These are phyloP conservation scores for Guadua angustifolia DNA, from an alignment of 176 grass and related monocot genomes.

Conservation along the genomic window DNA sequence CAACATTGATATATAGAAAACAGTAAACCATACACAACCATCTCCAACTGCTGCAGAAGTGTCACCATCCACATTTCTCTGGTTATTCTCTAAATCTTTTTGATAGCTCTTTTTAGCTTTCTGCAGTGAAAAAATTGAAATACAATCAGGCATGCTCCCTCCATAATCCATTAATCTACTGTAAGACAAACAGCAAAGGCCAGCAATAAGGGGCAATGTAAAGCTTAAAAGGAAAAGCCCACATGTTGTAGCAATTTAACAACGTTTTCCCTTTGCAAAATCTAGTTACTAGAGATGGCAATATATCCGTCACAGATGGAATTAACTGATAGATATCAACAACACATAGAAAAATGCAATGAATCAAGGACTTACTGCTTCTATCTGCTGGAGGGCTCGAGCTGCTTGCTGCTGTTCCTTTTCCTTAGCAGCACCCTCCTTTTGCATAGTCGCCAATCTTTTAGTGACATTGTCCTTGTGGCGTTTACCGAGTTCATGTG, in stretches of 20 bases:
- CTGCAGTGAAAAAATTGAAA: slow-evolving; percentile 44
- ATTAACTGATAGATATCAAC: background rate
- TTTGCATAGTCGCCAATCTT: slow-evolving; percentile 76
- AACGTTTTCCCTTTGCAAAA: background rate
- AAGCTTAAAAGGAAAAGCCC: background rate
- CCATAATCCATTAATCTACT: background rate
- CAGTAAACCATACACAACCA: slow-evolving; percentile 58
- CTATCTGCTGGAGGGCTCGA: slow-evolving; percentile 82
- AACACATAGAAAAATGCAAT: background rate
- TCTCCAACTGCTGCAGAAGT: slow-evolving; percentile 61
- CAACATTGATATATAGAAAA: slow-evolving; percentile 21
- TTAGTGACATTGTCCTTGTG: slow-evolving; percentile 94
- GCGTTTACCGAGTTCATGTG: slow-evolving; percentile 91
- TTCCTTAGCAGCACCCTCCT: slow-evolving; percentile 77
- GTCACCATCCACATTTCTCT: slow-evolving; percentile 55
- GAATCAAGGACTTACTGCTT: slow-evolving; percentile 62
- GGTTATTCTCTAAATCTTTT: slow-evolving; percentile 73
- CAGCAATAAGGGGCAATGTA: background rate
- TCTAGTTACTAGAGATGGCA: background rate
- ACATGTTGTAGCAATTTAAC: background rate
- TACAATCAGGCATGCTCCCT: slow-evolving; percentile 4
- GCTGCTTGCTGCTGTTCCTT: slow-evolving; percentile 82
- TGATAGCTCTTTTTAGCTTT: slow-evolving; percentile 95
- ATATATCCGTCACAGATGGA: background rate
- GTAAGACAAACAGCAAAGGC: slow-evolving; percentile 8